Evolutionary conservation across 176 grass and related monocot genomes (phyloP).

Genomic region (Ensete glaucum): DNA sequence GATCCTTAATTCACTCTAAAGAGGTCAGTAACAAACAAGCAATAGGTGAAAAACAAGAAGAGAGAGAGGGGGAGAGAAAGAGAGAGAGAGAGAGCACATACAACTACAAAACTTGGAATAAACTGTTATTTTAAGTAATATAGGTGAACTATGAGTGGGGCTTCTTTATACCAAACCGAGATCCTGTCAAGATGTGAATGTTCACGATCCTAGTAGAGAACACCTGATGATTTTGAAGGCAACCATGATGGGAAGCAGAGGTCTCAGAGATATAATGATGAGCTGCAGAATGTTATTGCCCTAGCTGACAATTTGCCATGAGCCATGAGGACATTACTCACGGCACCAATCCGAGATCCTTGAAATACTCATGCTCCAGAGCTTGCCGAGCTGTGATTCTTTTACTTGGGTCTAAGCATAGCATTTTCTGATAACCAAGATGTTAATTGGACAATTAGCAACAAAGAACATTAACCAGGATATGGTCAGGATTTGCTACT

Average conservation of each 20-base stretch:
- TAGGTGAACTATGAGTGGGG: background rate
- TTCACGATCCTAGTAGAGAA: background rate
- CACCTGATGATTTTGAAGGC: background rate
- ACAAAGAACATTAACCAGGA: background rate
- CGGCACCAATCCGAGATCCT: conserved; percentile 3
- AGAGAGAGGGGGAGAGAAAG: background rate
- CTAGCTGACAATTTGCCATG: background rate
- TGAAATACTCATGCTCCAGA: conserved; percentile 9
- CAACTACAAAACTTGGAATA: background rate
- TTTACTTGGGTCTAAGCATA: conserved; percentile 4
- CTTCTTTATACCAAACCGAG: background rate
- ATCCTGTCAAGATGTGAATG: background rate
- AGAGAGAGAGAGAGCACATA: background rate
- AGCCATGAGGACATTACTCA: background rate
- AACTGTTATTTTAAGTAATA: background rate
- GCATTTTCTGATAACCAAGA: conserved; percentile 3
- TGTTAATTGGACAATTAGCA: background rate
- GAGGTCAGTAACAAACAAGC: background rate
- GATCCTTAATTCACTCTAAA: background rate
- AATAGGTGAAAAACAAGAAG: conserved; percentile 1
- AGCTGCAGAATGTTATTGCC: background rate
- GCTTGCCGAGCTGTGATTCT: conserved; percentile 8
- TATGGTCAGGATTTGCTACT: too few species aligned
- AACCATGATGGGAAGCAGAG: too few species aligned
- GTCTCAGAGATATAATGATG: background rate